Base-by-base conservation (phyloP, 1,284 basidiomycete species). In the Malassezia nana region DNA sequence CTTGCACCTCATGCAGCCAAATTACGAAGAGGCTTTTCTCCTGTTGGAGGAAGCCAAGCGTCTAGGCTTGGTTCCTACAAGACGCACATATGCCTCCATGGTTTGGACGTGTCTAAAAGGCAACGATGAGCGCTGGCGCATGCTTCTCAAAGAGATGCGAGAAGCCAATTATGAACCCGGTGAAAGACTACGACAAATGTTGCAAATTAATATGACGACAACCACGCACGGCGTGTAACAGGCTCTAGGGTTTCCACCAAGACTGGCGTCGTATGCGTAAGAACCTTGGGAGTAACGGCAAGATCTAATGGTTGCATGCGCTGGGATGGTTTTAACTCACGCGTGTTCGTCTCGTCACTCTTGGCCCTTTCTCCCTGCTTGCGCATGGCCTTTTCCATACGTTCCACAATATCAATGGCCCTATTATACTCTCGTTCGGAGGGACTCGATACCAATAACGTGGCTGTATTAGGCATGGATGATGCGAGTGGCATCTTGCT, bases 11-110 rank as follows among this genome's bases (percentile, higher is more conserved):
- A 55, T 52, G 20, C 60, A 68, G 32, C 15, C 26, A 16, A 42
- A 40, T 16, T 70, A 67, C 55, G 63, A 67, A 8, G 58, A 60
- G 16, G 66, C 66, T 0, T 70, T 67, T 31, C 51, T 43, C 0
- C 56, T 65, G 30, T 56, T 70, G 29, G 63, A 70, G 33, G 57
- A 65, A 40, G 56, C 60, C 29, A 67, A 70, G 40, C 31, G 44
- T 2, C 54, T 55, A 6, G 43, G 20, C 2, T 31, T 65, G 6
- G 32, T 45, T 0, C 67, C 67, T 0, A 64, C 62, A 35, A 46
- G 59, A 4, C 59, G 60, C 40, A 61, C 52, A 24, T 70, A 68
- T 48, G 64, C 64, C 18, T 55, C 59, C 6, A 39, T 70, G 29
- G 43, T 63, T 7, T 57, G 63, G 35, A 67, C 60, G n/a, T 70